Base-by-base conservation (phyloP, 352 stramenopile species). In the Globisporangium parvum region DNA sequence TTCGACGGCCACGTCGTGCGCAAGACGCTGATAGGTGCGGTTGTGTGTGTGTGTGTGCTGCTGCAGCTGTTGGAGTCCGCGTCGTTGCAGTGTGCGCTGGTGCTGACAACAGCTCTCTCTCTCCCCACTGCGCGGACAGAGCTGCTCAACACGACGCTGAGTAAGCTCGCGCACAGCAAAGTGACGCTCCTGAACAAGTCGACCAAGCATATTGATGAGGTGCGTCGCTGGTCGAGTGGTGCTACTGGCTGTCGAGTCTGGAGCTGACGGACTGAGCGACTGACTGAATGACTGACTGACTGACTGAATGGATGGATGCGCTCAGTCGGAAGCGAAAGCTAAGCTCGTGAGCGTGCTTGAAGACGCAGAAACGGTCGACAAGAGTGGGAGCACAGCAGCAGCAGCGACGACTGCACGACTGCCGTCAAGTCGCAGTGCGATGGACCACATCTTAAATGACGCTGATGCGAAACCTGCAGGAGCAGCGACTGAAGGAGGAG, bases 11-110 rank as follows among this genome's bases (percentile, higher is more conserved):
- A 78, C 46, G 60, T 87, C 17, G 68, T 90, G 53, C 52, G 70
- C 20, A 92, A 92, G 59, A 89, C 70, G 23, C 70, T 92, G 53
- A 91, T 91, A 28, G 80, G 80, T 88, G n/a, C 33, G 47, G 6
- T 50, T 12, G 21, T 39, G 28, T n/a, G 15, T 24, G 41, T 51
- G n/a, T 35, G 41, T n/a, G 24, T 37, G 42, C 12, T 46, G 54
- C 15, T 12, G 57, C 9, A 11, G 31, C 31, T 9, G 31, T 35
- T 10, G 50, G 28, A n/a, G n/a, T n/a, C n/a, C n/a, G n/a, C n/a
- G n/a, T n/a, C n/a, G n/a, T n/a, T n/a, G n/a, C n/a, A n/a, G n/a
- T n/a, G n/a, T n/a, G 6, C 28, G 28, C 50, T 69, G 18, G n/a
- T 54, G 23, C 44, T 28, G 2, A 48, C 44, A 9, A 28, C n/a